Base-by-base conservation (phyloP, 192 early-diverging fungal genomes). In the Gamsiella multidivaricata region DNA sequence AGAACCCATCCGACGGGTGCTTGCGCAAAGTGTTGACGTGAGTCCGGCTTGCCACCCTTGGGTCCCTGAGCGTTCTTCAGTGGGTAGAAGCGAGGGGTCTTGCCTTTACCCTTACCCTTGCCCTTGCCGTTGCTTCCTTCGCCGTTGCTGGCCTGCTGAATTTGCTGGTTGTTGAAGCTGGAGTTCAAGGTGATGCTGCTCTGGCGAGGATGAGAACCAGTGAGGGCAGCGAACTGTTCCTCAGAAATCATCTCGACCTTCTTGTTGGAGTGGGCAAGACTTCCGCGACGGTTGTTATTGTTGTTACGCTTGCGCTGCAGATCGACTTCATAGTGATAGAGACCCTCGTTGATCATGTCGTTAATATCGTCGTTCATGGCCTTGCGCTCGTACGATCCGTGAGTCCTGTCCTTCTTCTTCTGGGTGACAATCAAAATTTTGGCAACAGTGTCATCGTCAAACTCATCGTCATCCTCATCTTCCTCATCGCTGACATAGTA, bases 281-380 rank as follows among this genome's bases (percentile, higher is more conserved):
- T 49, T 59, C 43, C 59, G 17, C 74, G 74, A n/a, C 69, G 65
- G 54, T 53, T 69, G 75, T 72, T 81, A 70, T 59, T 80, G 73
- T 29, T 80, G 80, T 69, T 81, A 80, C 68, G 80, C 80, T 60
- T 83, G 69, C 61, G 59, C 33, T 87, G 88, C 61, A 94, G 81
- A 33, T 92, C 90, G 43, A 87, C 80, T 70, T 98, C 95, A 61
- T 97, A 98, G 63, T 93, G 86, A 70, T 92, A 93, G n/a, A 98
- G 85, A 2, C 95, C 96, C 76, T 98, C 96, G 81, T 92, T 98
- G 80, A 98, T 98, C 76, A 96, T 94, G 54, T 96, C 94, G 29
- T 89, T 85, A 67, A 96, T 87, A 39, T 96, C 95, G 43, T 91
- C 92, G 34, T 94, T 88, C 79, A 87, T 87, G 2, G 88, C 82